These are phyloP conservation scores for Scenedesmus sp. DNA, from an alignment of 163 green algal genomes.

Conservation along the genomic window DNA sequence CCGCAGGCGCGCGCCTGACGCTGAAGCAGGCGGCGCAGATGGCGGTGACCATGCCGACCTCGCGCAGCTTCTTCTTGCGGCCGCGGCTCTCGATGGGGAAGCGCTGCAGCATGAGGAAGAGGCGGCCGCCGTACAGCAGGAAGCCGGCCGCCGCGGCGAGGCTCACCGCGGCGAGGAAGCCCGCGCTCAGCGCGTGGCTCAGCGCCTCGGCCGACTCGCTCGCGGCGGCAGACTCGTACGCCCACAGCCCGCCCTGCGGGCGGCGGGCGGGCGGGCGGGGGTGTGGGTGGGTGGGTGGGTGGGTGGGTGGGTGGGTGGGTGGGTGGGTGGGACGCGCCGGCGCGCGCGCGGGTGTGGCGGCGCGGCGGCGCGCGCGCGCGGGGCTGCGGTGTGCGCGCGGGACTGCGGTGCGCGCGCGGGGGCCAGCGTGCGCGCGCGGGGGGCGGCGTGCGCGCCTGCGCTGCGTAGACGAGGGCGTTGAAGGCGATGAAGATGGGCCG, in stretches of 20 bases:
- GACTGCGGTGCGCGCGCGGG: too few relatives aligned
- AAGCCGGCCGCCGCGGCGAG: constrained; percentile 85
- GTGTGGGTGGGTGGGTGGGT: too few relatives aligned
- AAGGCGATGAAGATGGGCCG: constrained; percentile 88
- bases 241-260: constrained; percentile 73
- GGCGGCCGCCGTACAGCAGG: constrained; percentile 90
- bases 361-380: too few relatives aligned
- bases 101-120: constrained; percentile 96
- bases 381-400: too few relatives aligned
- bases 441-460: constrained; percentile 80
- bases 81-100: constrained; percentile 97
- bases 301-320: too few relatives aligned
- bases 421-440: too few relatives aligned
- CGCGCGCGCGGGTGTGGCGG: too few relatives aligned
- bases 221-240: constrained; percentile 52
- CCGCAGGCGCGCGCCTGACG: too few relatives aligned
- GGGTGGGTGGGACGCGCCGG: too few relatives aligned
- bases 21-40: constrained; percentile 96
- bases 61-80: constrained; percentile 95
- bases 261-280: too few relatives aligned
- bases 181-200: constrained; percentile 62
- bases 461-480: constrained; percentile 89
- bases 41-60: constrained; percentile 94
- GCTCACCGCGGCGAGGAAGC: constrained; percentile 84
- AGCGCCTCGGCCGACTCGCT: constrained; percentile 39